Conservation (phyloP, 306 rosid genomes). For the Sesbania bispinosa region DNA sequence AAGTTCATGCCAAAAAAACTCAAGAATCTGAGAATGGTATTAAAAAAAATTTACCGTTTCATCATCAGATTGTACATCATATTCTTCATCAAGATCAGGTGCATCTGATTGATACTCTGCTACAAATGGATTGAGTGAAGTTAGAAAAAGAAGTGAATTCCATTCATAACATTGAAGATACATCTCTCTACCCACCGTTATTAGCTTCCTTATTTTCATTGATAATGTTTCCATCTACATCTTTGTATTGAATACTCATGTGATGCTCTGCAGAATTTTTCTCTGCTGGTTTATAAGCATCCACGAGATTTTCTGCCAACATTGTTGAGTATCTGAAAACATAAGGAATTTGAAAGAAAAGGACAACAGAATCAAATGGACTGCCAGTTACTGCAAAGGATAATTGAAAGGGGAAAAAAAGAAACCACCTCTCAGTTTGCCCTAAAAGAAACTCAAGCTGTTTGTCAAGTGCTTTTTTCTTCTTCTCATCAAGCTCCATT, state of each 20-base stretch:
- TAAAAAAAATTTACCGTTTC: slow-evolving; percentile 51
- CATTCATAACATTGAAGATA: slow-evolving; percentile 18
- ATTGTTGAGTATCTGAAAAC: slow-evolving; percentile 85
- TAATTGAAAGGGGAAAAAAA: background rate
- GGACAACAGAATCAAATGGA: slow-evolving; percentile 7
- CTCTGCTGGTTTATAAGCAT: slow-evolving; percentile 55
- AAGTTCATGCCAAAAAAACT: slow-evolving; percentile 11
- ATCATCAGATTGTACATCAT: slow-evolving; percentile 53
- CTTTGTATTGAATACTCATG: slow-evolving; percentile 37
- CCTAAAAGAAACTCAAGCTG: slow-evolving; percentile 98
- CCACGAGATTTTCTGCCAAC: slow-evolving; percentile 98
- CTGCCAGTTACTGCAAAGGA: slow-evolving; percentile 6
- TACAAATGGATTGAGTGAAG: slow-evolving; percentile 25
- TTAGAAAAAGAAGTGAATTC: slow-evolving; percentile 13
- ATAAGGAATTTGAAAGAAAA: slow-evolving; percentile 22
- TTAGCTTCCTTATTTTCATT: slow-evolving; percentile 43
- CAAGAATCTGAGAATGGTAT: slow-evolving; percentile 9
- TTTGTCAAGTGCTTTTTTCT: slow-evolving; percentile 91
- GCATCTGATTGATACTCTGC: slow-evolving; percentile 44
- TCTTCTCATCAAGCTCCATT: slow-evolving; percentile 89
- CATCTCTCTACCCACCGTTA: slow-evolving; percentile 57
- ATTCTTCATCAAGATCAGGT: slow-evolving; percentile 59
- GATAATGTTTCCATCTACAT: slow-evolving; percentile 32
- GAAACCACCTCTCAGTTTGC: slow-evolving; percentile 85
- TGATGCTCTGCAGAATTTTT: slow-evolving; percentile 40